Evolutionary conservation across 1,139 yeast species (phyloP).

Genomic region (Nadsonia commutata): DNA sequence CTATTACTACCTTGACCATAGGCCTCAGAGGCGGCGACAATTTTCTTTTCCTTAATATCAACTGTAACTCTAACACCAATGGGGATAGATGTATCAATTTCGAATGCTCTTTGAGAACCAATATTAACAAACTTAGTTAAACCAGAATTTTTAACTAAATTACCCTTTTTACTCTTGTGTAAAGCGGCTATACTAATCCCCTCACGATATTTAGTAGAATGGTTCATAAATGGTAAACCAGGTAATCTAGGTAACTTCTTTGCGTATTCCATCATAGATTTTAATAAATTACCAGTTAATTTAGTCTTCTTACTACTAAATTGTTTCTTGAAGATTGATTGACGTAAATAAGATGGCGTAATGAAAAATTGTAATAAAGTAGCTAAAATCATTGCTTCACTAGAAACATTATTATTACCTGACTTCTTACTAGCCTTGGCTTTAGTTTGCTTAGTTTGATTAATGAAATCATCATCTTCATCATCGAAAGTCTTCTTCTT

Average conservation of each 20-base stretch:
- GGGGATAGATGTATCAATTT: constrained; percentile 54
- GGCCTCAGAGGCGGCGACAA: constrained; percentile 62
- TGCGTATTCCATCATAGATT: constrained; percentile 46
- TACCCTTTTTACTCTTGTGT: constrained; percentile 21
- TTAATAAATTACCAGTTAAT: constrained; percentile 21
- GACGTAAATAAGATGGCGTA: constrained; percentile 72
- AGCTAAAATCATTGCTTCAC: constrained; percentile 44
- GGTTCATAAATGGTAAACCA: constrained; percentile 56
- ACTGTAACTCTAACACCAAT: constrained; percentile 72
- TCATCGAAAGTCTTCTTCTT: constrained; percentile 17
- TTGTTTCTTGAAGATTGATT: constrained; percentile 34
- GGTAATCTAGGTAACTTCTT: constrained; percentile 55
- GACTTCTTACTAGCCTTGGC: constrained; percentile 9
- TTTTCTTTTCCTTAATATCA: constrained; percentile 41
- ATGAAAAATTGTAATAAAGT: constrained; percentile 64
- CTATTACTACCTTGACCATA: constrained; percentile 25
- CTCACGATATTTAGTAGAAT: constrained; percentile 31
- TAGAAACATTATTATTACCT: constrained; percentile 13
- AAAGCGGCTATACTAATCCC: constrained; percentile 53
- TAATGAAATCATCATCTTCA: constrained; percentile 11
- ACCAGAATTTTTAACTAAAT: constrained; percentile 18
- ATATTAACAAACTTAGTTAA: constrained; percentile 47
- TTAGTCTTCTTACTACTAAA: constrained; percentile 1
- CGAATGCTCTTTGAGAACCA: constrained; percentile 45
- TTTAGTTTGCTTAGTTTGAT: constrained; percentile 7